Conservation (phyloP, 1,284 basidiomycete genomes). For the Leccinum subspadiceum region DNA sequence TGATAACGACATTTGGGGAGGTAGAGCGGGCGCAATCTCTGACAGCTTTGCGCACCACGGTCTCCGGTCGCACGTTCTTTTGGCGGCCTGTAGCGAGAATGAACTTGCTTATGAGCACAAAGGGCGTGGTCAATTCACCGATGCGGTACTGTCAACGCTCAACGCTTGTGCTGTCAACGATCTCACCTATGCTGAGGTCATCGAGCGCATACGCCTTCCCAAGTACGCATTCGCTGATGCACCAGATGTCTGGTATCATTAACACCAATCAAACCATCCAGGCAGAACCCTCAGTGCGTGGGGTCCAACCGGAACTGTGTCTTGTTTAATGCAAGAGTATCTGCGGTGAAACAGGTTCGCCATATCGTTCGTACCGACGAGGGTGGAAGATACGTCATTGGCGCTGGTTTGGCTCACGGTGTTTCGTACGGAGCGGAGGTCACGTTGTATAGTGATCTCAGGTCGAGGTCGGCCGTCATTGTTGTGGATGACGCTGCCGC, state of each 20-base stretch:
- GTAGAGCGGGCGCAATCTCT: too few relatives aligned
- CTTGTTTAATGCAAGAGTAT: conserved; percentile 17
- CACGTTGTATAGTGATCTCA: conserved; percentile 12
- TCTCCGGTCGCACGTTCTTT: conserved; percentile 44
- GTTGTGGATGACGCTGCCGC: not conserved
- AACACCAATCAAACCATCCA: not conserved
- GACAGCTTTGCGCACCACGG: not conserved
- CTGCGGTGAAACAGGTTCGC: conserved; percentile 1
- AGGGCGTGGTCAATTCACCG: conserved; percentile 16
- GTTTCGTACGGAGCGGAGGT: conserved; percentile 12
- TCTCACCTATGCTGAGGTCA: conserved; percentile 18
- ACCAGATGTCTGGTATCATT: not conserved
- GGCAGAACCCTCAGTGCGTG: conserved; percentile 21
- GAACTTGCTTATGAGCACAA: conserved; percentile 27
- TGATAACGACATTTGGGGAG: too few relatives aligned
- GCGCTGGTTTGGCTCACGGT: conserved; percentile 20
- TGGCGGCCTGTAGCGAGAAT: conserved; percentile 52
- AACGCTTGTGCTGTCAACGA: not conserved
- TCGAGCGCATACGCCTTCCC: conserved; percentile 9
- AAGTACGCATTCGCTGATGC: conserved; percentile 1
- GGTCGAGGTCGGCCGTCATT: not conserved
- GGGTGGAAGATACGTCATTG: conserved; percentile 7
- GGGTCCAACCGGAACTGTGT: conserved; percentile 15
- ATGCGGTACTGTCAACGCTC: conserved; percentile 16
- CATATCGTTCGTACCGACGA: not conserved